Percentiles rank a stretch among this genome's conserved stretches.
Conservation (phyloP, 2,329 filamentous ascomycete species). For the Aspergillus novofumigatus region DNA sequence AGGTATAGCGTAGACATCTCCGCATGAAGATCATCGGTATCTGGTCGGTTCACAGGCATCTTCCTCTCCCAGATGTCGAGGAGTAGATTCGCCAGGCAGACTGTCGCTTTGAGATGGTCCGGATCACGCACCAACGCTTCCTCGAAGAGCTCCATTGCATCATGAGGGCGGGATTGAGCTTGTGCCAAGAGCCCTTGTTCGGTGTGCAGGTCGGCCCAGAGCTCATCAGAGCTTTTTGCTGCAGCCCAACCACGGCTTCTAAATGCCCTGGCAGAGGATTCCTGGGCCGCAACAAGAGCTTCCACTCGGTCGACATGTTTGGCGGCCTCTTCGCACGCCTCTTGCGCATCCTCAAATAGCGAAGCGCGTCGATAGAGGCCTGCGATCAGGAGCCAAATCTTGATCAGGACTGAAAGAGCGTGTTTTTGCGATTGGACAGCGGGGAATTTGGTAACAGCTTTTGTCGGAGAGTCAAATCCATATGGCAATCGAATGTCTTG, state of each 20-base stretch:
- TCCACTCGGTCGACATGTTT: conserved; percentile 72
- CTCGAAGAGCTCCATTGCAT: conserved; percentile 75
- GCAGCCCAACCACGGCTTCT: conserved; percentile 70
- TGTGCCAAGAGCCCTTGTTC: conserved; percentile 69
- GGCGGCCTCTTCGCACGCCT: conserved; percentile 75
- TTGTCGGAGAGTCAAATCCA: conserved; percentile 38
- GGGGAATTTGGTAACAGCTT: conserved; percentile 48
- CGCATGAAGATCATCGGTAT: conserved; percentile 23
- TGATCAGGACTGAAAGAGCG: conserved; percentile 59
- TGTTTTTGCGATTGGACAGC: conserved; percentile 51
- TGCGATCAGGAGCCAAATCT: conserved; percentile 86
- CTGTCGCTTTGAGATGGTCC: conserved; percentile 74
- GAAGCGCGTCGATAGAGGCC: conserved; percentile 80
- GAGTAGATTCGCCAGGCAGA: conserved; percentile 78
- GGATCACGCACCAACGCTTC: conserved; percentile 72
- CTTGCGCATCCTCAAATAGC: conserved; percentile 73
- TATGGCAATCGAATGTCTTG: conserved; percentile 39
- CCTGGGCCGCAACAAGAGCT: conserved; percentile 58
- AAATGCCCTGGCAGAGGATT: conserved; percentile 59
- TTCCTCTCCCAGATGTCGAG: conserved; percentile 72
- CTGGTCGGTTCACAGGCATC: conserved; percentile 31
- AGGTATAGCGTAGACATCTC: conserved; percentile 24
- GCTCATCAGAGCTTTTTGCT: conserved; percentile 73
- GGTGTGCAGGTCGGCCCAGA: conserved; percentile 78
- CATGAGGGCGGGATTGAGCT: conserved; percentile 59